Evolutionary conservation across 768 basidiomycete species (phyloP).

Genomic region (Suillus brevipes): DNA sequence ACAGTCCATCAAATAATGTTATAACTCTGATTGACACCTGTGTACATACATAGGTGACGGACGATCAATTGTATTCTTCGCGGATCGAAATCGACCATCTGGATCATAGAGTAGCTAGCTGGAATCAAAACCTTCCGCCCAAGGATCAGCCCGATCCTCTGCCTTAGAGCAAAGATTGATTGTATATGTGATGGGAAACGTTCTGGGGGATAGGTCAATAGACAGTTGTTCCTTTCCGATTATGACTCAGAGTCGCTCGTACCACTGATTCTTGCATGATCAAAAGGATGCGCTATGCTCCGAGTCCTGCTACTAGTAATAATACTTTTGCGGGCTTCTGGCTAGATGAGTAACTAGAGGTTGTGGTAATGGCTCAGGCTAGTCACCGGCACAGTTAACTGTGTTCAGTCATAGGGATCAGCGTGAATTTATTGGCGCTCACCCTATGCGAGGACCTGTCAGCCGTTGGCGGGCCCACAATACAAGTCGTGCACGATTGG

Average conservation of each 20-base stretch:
- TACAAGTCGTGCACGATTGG: too few relatives aligned
- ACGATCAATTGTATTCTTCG: not conserved
- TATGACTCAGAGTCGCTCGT: not conserved
- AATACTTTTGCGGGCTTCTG: not conserved
- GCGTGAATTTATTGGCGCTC: not conserved
- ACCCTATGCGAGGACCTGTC: not conserved
- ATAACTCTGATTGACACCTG: not conserved
- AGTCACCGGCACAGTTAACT: too few relatives aligned
- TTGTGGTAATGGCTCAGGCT: not conserved
- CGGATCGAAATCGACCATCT: not conserved
- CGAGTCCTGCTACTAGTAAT: not conserved
- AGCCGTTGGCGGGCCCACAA: too few relatives aligned
- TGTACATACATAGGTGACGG: not conserved
- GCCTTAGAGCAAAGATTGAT: not conserved
- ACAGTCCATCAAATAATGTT: not conserved
- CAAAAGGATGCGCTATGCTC: not conserved
- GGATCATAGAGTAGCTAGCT: not conserved
- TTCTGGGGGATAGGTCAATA: not conserved
- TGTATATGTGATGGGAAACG: not conserved
- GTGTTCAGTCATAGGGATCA: not conserved
- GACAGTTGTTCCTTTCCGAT: not conserved
- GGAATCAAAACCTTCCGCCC: not conserved
- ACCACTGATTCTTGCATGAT: not conserved
- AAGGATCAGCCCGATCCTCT: not conserved
- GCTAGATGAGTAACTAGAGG: too few relatives aligned